Percentiles rank a stretch among this genome's conserved stretches.
phyloP scores from a whole-genome alignment of 257 asterid genomes.

The Scutellaria baicalensis region DNA sequence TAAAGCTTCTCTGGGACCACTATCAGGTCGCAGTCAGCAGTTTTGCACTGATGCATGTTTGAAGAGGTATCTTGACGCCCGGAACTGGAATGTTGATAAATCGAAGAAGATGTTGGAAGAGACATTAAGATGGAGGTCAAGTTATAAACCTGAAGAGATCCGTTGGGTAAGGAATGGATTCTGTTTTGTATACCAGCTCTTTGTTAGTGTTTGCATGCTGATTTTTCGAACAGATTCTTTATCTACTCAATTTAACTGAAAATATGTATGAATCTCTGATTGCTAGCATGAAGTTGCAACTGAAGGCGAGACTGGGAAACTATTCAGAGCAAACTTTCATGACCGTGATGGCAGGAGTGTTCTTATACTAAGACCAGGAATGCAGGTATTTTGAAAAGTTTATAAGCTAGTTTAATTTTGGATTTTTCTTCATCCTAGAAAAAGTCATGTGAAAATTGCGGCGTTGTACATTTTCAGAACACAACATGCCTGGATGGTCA shows the following conservation, averaged over 20 bases:
- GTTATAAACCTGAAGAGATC: conserved; percentile 87
- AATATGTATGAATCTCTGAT: background rate
- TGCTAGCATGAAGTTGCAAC: conserved; percentile 69
- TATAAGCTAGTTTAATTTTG: background rate
- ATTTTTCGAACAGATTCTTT: background rate
- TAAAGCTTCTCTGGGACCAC: conserved; percentile 62
- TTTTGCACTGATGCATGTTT: conserved; percentile 78
- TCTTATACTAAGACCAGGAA: conserved; percentile 85
- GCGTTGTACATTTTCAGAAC: conserved; percentile 43
- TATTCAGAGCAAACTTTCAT: conserved; percentile 69
- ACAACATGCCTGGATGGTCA: conserved; percentile 73
- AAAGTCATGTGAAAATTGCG: background rate
- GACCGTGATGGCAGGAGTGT: conserved; percentile 85
- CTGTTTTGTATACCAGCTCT: background rate
- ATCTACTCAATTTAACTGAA: background rate
- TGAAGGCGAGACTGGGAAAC: conserved; percentile 93
- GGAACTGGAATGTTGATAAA: conserved; percentile 81
- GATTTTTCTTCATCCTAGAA: background rate
- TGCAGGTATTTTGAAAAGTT: conserved; percentile 48
- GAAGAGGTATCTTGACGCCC: conserved; percentile 78
- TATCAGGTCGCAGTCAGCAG: conserved; percentile 54
- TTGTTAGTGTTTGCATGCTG: background rate
- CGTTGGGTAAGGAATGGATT: conserved; percentile 63
- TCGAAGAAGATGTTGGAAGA: conserved; percentile 91
- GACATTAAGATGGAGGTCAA: conserved; percentile 81